Conservation (phyloP, 2,329 filamentous ascomycete genomes). For the Penicillium sp. region DNA sequence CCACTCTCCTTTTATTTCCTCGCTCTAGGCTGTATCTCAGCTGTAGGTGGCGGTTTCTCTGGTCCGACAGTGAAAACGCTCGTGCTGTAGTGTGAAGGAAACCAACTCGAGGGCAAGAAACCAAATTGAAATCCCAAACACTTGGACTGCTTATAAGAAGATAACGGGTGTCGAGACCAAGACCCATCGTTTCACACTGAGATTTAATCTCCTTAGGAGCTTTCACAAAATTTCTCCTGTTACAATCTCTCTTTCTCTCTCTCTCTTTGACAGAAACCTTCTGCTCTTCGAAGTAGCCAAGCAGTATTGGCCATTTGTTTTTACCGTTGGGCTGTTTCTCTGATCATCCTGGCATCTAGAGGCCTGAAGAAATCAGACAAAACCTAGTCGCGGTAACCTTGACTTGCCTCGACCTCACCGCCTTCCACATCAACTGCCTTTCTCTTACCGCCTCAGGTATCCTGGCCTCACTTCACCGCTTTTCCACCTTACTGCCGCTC, state of each 20-base stretch:
- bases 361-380: background rate
- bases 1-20: slow-evolving; percentile 31
- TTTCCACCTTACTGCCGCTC: background rate
- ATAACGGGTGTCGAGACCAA: slow-evolving; percentile 7
- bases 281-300: slow-evolving; percentile 19
- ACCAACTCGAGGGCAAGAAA: slow-evolving; percentile 40
- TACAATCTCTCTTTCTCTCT: background rate
- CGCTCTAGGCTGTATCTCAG: slow-evolving; percentile 48
- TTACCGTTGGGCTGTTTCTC: background rate
- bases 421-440: background rate
- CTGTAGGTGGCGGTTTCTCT: slow-evolving; percentile 45
- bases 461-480: background rate
- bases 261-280: background rate
- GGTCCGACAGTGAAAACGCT: slow-evolving; percentile 41
- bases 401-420: background rate
- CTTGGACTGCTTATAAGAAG: slow-evolving; percentile 10
- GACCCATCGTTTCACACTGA: background rate
- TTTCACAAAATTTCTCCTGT: slow-evolving; percentile 8
- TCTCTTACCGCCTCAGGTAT: background rate
- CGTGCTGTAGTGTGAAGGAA: slow-evolving; percentile 46
- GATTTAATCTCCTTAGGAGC: slow-evolving; percentile 23
- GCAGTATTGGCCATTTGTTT: slow-evolving; percentile 1
- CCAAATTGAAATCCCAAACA: slow-evolving; percentile 12
- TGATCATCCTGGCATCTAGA: slow-evolving; percentile 3
- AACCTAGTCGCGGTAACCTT: background rate